These are phyloP conservation scores for Leishmania amazonensis DNA, from an alignment of 208 protist species.

Conservation along the genomic window DNA sequence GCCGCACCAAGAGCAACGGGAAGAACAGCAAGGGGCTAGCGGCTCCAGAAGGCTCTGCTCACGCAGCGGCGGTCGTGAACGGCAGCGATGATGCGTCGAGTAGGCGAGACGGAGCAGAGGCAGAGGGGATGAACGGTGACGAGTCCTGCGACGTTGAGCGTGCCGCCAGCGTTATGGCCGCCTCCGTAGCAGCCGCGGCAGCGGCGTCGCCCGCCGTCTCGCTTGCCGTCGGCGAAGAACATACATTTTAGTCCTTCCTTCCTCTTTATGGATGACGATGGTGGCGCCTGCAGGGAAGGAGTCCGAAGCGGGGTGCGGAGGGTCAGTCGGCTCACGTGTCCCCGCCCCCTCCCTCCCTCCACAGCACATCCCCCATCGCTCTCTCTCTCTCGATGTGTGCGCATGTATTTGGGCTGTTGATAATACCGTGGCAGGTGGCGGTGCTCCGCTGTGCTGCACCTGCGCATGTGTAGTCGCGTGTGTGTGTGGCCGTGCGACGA, in stretches of 20 bases:
- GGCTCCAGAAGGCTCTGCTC: neutral
- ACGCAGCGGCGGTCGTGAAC: neutral
- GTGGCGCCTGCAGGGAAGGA: neutral
- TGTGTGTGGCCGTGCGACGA: slow-evolving; percentile 4
- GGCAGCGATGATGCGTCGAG: neutral
- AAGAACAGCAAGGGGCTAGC: neutral
- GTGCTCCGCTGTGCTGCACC: neutral
- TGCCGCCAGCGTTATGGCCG: slow-evolving; percentile 7
- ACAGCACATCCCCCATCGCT: neutral
- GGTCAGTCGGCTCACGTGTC: neutral
- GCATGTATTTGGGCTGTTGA: neutral
- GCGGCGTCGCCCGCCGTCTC: slow-evolving; percentile 3
- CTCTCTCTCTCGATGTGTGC: neutral
- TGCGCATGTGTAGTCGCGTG: neutral
- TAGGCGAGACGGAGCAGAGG: neutral
- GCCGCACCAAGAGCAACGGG: slow-evolving; percentile 30
- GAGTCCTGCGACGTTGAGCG: neutral
- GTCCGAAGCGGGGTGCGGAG: neutral
- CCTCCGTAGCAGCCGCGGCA: slow-evolving; percentile 21
- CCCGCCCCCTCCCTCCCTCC: neutral
- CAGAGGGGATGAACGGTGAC: neutral
- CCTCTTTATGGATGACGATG: neutral
- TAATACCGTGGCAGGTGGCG: neutral
- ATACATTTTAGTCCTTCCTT: slow-evolving; percentile 23
- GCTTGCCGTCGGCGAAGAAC: slow-evolving; percentile 23